Conservation (phyloP, 768 basidiomycete genomes). For the Leucocoprinus leucothites region DNA sequence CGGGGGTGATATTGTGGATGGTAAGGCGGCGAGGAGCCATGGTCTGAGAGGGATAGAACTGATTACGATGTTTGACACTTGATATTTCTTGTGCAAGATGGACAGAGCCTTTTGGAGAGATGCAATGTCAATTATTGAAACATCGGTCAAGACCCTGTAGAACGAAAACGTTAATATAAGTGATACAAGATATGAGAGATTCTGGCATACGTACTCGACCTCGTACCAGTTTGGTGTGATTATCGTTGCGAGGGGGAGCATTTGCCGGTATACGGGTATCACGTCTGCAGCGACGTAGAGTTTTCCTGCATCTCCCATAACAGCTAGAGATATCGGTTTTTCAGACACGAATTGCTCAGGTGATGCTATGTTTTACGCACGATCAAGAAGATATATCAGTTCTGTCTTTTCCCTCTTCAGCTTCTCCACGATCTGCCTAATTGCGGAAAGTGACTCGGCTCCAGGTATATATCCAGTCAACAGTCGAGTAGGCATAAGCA, state of each 20-base stretch:
- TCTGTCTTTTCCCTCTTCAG: constrained; percentile 55
- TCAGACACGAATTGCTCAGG: neutral
- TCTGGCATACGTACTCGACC: constrained; percentile 66
- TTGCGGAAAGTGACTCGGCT: constrained; percentile 69
- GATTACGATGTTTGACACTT: constrained; percentile 85
- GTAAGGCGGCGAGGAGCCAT: constrained; percentile 58
- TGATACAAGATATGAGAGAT: constrained; percentile 18
- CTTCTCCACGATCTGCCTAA: constrained; percentile 58
- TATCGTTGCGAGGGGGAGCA: constrained; percentile 82
- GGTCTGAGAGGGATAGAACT: constrained; percentile 76
- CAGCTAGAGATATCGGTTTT: constrained; percentile 49
- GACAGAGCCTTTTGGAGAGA: constrained; percentile 69
- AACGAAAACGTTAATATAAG: constrained; percentile 15
- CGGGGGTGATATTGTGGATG: constrained; percentile 39
- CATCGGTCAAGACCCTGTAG: constrained; percentile 70
- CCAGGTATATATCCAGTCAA: constrained; percentile 92
- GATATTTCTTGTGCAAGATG: constrained; percentile 72
- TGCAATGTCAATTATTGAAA: constrained; percentile 58
- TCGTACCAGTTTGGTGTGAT: constrained; percentile 99
- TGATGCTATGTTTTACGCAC: constrained; percentile 43
- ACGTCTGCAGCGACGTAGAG: constrained; percentile 89
- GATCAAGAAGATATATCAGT: constrained; percentile 87
- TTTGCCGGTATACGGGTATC: constrained; percentile 78
- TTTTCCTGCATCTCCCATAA: constrained; percentile 88
- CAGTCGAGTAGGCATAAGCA: constrained; percentile 68